Conservation (phyloP, 2,329 filamentous ascomycete species). For the Sporothrix curviconia region DNA sequence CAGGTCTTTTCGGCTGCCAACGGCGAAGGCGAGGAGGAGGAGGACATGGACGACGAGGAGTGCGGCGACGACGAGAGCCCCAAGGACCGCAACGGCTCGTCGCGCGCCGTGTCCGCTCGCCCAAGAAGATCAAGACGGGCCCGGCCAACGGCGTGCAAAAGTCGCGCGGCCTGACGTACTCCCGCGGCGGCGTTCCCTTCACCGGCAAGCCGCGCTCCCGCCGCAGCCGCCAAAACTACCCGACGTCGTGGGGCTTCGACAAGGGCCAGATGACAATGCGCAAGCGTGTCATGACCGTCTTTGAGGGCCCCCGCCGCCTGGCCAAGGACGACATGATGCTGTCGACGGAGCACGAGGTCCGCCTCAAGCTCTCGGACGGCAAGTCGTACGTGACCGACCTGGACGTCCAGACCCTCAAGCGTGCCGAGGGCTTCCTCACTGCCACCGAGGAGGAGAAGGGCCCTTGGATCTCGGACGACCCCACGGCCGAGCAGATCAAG, state of each 20-base stretch:
- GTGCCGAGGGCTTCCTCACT: constrained; percentile 75
- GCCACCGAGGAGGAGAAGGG: constrained; percentile 85
- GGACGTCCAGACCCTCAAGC: constrained; percentile 80
- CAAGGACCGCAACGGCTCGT: constrained; percentile 25
- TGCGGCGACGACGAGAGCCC: constrained; percentile 45
- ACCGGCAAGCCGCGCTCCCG: constrained; percentile 56
- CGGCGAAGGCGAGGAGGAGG: constrained; percentile 39
- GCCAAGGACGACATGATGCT: constrained; percentile 99
- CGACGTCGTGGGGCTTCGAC: constrained; percentile 86
- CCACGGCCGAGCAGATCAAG: constrained; percentile 53
- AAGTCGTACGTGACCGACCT: constrained; percentile 85
- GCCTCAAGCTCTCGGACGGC: constrained; percentile 68
- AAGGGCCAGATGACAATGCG: constrained; percentile 96
- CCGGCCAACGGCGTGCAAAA: constrained; percentile 54
- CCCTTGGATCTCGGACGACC: constrained; percentile 70
- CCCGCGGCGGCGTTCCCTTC: constrained; percentile 62
- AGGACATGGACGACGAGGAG: constrained; percentile 47
- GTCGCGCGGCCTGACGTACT: constrained; percentile 69
- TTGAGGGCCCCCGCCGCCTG: constrained; percentile 77
- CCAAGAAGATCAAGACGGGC: constrained; percentile 46
- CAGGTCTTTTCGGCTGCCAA: constrained; percentile 45
- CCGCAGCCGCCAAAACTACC: constrained; percentile 91
- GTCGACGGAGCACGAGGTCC: constrained; percentile 87
- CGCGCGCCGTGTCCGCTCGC: constrained; percentile 29
- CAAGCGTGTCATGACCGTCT: constrained; percentile 91